These are phyloP conservation scores for Jamesozyma spencerorum DNA, from an alignment of 805 yeast genomes.

Conservation along the genomic window DNA sequence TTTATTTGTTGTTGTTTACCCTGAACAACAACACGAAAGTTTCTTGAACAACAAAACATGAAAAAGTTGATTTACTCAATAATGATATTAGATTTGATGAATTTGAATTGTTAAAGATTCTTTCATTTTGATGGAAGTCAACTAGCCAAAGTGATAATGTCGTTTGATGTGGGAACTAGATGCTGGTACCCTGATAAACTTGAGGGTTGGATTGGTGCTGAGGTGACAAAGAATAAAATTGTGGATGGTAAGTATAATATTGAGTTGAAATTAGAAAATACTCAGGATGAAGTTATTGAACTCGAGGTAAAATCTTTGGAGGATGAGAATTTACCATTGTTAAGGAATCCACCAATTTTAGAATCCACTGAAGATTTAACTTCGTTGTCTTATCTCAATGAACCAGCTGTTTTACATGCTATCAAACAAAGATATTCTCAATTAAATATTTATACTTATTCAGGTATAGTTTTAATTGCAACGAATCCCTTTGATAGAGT, in stretches of 20 bases:
- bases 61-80: too few species aligned
- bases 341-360: slow-evolving; percentile 83
- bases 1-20: too few species aligned
- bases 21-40: too few species aligned
- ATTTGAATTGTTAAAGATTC: too few species aligned
- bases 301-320: slow-evolving; percentile 36
- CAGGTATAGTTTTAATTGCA: slow-evolving; percentile 94
- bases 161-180: slow-evolving; percentile 52
- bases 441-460: slow-evolving; percentile 85
- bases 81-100: too few species aligned
- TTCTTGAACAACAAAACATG: too few species aligned
- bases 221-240: slow-evolving; percentile 38
- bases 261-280: slow-evolving; percentile 41
- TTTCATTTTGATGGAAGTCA: too few species aligned
- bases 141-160: too few species aligned
- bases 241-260: slow-evolving; percentile 37
- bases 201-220: slow-evolving; percentile 66
- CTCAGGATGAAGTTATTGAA: slow-evolving; percentile 35
- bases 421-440: slow-evolving; percentile 83
- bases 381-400: slow-evolving; percentile 82
- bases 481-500: slow-evolving; percentile 91
- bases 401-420: slow-evolving; percentile 93
- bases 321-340: slow-evolving; percentile 50
- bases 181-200: slow-evolving; percentile 70
- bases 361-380: slow-evolving; percentile 95